These are phyloP conservation scores for Candida berthetii DNA, from an alignment of 805 yeast genomes.

Conservation along the genomic window DNA sequence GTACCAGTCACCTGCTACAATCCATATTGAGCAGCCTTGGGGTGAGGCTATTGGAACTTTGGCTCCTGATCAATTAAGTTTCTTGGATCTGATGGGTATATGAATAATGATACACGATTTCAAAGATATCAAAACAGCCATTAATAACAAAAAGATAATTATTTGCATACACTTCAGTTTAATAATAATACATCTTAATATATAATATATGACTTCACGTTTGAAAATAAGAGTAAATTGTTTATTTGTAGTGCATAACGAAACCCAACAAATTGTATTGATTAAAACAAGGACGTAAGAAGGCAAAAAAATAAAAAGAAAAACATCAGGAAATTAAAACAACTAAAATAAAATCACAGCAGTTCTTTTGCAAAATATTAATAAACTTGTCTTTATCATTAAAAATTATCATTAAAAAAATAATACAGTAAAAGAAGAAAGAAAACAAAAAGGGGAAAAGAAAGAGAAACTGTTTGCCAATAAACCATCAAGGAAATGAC, in stretches of 20 bases:
- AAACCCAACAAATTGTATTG: not conserved
- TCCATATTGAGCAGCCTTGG: not conserved
- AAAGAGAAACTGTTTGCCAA: no score
- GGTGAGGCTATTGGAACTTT: conserved; percentile 1
- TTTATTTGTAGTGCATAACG: no score
- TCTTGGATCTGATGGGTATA: not conserved
- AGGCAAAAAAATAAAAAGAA: not conserved
- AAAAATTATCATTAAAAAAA: not conserved
- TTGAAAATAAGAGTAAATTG: no score
- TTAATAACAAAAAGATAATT: not conserved
- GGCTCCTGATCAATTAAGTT: conserved; percentile 7
- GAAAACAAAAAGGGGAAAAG: not conserved
- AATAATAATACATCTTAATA: no score
- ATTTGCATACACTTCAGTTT: no score
- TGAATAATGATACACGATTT: no score
- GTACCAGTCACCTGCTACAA: not conserved
- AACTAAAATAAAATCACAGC: no score
- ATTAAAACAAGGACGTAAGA: not conserved
- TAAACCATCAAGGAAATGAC: no score
- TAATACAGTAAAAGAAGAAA: not conserved
- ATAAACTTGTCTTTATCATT: not conserved
- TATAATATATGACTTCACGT: no score
- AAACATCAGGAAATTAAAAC: not conserved
- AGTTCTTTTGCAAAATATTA: no score
- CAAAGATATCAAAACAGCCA: no score